Base-by-base conservation (phyloP, 2,329 filamentous ascomycete genomes). In the Penicillium sp. region DNA sequence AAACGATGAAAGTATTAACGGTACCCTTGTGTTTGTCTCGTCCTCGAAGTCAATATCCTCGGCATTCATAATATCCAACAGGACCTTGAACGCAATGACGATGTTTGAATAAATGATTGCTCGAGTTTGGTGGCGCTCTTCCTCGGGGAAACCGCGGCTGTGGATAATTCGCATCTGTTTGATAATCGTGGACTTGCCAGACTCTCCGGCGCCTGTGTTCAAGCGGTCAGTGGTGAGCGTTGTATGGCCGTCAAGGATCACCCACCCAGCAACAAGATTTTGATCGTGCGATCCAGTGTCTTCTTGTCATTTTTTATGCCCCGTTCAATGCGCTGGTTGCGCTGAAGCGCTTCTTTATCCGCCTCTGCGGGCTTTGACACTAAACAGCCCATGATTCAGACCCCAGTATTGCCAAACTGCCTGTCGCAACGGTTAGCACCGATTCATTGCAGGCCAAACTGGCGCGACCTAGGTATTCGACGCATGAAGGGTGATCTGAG, bases 141-240 rank as follows among this genome's bases (percentile, higher is more conserved):
- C 86, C 67, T 90, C 89, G 68, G 86, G 90, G 78, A 97, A 97
- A 47, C 94, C 93, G 73, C 92, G 87, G 13, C 91, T 87, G 73
- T 97, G 94, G 66, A 99, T 97, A 75, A 99, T 87, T 74, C 93
- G 93, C 94, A 99, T 97, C 81, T 97, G 93, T 79, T 97, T 97
- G 62, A 97, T 84, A 55, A 97, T 92, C 1, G 93, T 97, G 8
- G 93, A 97, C 77, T 97, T 97, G 62, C 93, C 90, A 55, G 89
- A 94, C 77, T 97, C 93, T 70, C 93, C 93, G 67, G 93, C 93
- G 74, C 93, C 92, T 97, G 34, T 45, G 38, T n/a, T 8, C 36
- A 50, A 36, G 58, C 50, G 59, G 69, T 76, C 61, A 73, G 69
- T 21, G 18, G 29, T 18, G n/a, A 14, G 16, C 31, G 44, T 11